Conservation (phyloP, 208 protist genomes). For the Angomonas deanei region DNA sequence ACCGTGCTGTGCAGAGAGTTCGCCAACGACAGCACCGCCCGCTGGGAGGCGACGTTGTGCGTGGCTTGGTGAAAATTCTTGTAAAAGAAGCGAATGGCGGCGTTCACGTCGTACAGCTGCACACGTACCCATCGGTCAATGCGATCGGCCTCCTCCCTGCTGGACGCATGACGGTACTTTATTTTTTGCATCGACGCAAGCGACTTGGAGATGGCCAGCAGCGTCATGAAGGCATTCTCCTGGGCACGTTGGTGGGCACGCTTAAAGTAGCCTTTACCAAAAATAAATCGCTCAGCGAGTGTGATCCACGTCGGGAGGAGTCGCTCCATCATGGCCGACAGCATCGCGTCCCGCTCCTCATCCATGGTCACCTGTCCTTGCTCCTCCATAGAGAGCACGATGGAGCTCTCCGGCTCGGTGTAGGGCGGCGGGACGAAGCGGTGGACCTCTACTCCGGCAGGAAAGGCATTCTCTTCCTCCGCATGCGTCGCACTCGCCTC, state of each 20-base stretch:
- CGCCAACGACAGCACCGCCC: constrained; percentile 50
- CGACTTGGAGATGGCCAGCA: constrained; percentile 66
- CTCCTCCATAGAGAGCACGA: neutral
- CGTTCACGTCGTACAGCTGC: constrained; percentile 40
- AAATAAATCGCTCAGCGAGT: constrained; percentile 46
- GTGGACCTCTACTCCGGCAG: neutral
- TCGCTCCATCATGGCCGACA: constrained; percentile 33
- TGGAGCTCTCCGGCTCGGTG: neutral
- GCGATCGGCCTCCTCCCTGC: constrained; percentile 38
- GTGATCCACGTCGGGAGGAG: constrained; percentile 58
- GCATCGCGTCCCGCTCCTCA: constrained; percentile 12
- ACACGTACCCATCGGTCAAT: constrained; percentile 51
- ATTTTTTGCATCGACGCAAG: constrained; percentile 35
- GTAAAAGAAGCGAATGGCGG: constrained; percentile 72
- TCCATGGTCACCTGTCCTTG: neutral
- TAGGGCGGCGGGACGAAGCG: neutral
- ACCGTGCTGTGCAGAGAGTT: constrained; percentile 39
- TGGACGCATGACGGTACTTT: constrained; percentile 53
- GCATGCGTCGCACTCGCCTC: neutral
- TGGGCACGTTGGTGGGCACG: constrained; percentile 50
- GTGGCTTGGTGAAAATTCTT: constrained; percentile 57
- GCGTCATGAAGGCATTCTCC: constrained; percentile 77
- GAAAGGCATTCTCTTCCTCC: neutral
- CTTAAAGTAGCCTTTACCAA: constrained; percentile 38
- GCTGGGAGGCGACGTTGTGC: constrained; percentile 62